A percentile compares a stretch with the other conserved stretches of the same genome.
These are phyloP conservation scores for Botrytis squamosa DNA, from an alignment of 2,329 filamentous ascomycete species.

Conservation along the genomic window DNA sequence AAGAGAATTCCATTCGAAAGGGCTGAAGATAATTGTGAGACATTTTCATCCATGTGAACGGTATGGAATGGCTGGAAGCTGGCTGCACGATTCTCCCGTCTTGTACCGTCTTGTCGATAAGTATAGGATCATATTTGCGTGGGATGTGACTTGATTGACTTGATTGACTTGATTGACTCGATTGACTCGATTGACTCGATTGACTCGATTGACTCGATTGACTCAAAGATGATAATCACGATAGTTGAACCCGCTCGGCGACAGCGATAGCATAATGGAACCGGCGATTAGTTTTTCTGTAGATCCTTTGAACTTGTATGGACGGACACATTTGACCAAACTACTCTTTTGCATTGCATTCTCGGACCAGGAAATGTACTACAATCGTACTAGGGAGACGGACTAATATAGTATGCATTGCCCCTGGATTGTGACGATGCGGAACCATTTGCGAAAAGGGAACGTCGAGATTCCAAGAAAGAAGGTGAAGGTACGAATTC, in stretches of 20 bases:
- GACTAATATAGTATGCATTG: not conserved
- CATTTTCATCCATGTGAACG: not conserved
- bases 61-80: not conserved
- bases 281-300: not conserved
- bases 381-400: not conserved
- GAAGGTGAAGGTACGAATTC: too few species aligned
- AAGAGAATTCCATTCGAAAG: not conserved
- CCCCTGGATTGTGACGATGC: constrained; percentile 6
- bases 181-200: not conserved
- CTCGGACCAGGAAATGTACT: not conserved
- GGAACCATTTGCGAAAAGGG: not conserved
- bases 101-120: not conserved
- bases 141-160: not conserved
- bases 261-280: not conserved
- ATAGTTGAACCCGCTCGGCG: not conserved
- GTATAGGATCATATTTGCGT: not conserved
- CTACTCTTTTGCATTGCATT: not conserved
- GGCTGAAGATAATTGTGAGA: not conserved
- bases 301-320: not conserved
- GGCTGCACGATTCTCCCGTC: not conserved
- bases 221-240: not conserved
- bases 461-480: not conserved
- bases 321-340: not conserved
- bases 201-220: too few species aligned
- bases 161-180: not conserved